Conservation (phyloP, 495 filamentous ascomycete genomes). For the Lasiosphaeris hirsuta region DNA sequence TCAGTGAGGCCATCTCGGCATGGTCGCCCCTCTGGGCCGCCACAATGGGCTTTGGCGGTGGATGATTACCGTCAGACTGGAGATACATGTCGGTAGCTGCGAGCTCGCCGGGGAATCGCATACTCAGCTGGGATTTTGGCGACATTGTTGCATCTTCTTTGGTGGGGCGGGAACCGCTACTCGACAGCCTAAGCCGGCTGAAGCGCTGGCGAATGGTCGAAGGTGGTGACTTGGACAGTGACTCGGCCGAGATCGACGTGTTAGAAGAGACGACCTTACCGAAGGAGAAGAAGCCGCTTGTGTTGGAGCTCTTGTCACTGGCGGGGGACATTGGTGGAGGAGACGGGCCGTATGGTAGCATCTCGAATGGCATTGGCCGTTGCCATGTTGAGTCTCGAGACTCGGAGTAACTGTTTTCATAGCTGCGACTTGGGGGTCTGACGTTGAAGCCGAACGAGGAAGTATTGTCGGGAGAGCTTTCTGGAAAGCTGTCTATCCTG, state of each 20-base stretch:
- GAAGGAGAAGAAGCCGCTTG: background rate
- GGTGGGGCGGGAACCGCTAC: background rate
- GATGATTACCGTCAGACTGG: background rate
- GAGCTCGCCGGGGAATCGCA: background rate
- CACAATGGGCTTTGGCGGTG: background rate
- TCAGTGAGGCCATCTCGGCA: conserved; percentile 1
- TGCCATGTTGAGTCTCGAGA: background rate
- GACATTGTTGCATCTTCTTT: background rate
- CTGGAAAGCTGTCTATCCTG: too few relatives aligned
- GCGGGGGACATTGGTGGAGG: background rate
- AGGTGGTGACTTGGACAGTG: background rate
- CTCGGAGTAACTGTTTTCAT: too few relatives aligned
- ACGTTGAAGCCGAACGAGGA: too few relatives aligned
- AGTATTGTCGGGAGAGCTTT: too few relatives aligned
- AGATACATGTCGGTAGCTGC: conserved; percentile 5
- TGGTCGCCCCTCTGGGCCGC: conserved; percentile 4
- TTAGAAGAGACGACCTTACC: background rate
- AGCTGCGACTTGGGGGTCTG: too few relatives aligned
- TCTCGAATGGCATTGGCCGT: background rate
- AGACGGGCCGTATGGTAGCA: background rate
- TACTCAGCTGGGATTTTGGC: background rate
- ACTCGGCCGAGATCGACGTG: background rate
- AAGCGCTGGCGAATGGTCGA: background rate
- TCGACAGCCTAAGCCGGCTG: background rate
- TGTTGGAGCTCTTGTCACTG: background rate